phyloP scores from a whole-genome alignment of 1,139 yeast species.

The Taiozyma sp. region DNA sequence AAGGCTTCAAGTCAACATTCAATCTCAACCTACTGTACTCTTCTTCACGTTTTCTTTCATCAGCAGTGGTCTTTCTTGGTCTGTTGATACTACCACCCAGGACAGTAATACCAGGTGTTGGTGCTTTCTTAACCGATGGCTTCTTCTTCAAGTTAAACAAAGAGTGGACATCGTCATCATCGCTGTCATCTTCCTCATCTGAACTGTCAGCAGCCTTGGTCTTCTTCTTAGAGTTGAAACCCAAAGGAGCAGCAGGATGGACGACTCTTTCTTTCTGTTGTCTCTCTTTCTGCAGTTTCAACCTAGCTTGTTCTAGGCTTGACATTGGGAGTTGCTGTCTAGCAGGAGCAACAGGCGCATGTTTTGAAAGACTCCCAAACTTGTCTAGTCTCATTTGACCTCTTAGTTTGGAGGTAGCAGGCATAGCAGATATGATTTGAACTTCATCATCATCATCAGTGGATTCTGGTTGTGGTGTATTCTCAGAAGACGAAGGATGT shows the following conservation, averaged over 20 bases:
- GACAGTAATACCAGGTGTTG: conserved; percentile 24
- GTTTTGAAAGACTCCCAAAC: conserved; percentile 39
- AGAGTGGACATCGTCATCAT: conserved; percentile 30
- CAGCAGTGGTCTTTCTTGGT: conserved; percentile 20
- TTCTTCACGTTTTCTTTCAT: conserved; percentile 57
- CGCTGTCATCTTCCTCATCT: conserved; percentile 28
- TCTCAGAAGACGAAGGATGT: conserved; percentile 14
- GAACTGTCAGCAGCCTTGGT: conserved; percentile 26
- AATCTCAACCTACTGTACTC: conserved; percentile 77
- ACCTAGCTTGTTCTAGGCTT: conserved; percentile 37
- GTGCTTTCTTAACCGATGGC: background rate
- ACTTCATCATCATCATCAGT: conserved; percentile 5
- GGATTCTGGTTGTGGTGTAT: conserved; percentile 8
- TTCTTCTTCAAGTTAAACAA: conserved; percentile 25
- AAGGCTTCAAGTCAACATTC: conserved; percentile 71
- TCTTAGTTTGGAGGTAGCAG: conserved; percentile 11
- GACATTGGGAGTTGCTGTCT: conserved; percentile 31
- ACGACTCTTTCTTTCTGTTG: conserved; percentile 25
- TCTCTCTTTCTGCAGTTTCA: conserved; percentile 27
- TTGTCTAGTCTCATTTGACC: conserved; percentile 44
- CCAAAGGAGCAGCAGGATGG: conserved; percentile 78
- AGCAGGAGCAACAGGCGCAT: conserved; percentile 41
- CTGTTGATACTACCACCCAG: conserved; percentile 24
- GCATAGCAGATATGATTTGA: conserved; percentile 11
- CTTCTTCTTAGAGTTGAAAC: conserved; percentile 48